phyloP scores from a whole-genome alignment of 305 asterid genomes.

The Coffea humblotiana region DNA sequence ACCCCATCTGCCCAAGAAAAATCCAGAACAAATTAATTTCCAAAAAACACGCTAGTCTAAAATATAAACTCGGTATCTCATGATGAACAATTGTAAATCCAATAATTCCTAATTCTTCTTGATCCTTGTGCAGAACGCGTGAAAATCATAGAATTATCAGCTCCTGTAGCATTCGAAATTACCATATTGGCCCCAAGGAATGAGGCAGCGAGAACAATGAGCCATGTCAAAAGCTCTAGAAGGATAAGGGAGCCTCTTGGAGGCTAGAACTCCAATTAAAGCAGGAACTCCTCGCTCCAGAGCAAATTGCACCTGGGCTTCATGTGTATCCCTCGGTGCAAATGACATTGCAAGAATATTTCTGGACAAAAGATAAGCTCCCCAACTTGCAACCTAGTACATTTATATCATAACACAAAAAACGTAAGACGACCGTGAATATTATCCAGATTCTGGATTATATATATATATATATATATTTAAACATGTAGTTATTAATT shows the following conservation, averaged over 20 bases:
- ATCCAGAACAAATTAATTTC: neutral
- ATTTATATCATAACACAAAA: neutral
- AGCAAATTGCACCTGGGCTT: conserved; percentile 62
- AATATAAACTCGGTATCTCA: neutral
- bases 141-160: neutral
- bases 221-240: conserved; percentile 64
- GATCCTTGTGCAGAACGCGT: neutral
- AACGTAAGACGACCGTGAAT: neutral
- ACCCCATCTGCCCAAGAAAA: conserved; percentile 39
- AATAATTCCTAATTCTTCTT: neutral
- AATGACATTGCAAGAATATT: conserved; percentile 56
- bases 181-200: conserved; percentile 65
- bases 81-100: neutral
- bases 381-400: conserved; percentile 61
- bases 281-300: conserved; percentile 67
- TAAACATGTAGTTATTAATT: neutral
- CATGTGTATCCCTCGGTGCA: conserved; percentile 65
- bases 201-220: conserved; percentile 69
- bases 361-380: conserved; percentile 61
- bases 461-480: too few relatives aligned
- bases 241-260: conserved; percentile 62
- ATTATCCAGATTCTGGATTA: neutral
- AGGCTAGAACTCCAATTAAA: conserved; percentile 56
- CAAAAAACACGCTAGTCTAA: neutral
- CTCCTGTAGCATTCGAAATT: conserved; percentile 4